Evolutionary conservation across 1,284 basidiomycete genomes (phyloP), one percentile per base, ranked within the genome.

Genomic region (Agroathelia rolfsii): DNA sequence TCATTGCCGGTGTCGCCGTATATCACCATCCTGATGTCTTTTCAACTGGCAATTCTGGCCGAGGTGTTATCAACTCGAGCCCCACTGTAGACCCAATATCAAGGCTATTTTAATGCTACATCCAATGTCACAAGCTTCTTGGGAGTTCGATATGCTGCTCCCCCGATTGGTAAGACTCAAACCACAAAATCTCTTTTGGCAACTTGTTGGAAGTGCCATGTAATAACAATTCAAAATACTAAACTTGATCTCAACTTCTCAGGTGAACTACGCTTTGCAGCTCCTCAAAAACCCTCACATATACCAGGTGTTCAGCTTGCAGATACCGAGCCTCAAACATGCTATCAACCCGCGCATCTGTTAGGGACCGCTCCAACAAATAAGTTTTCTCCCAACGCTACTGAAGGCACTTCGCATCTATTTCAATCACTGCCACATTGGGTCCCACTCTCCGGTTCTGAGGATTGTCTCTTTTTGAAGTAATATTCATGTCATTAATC

Each of bases 391-490:
- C n/a, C n/a, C n/a, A n/a, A n/a, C n/a, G n/a, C n/a, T n/a, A n/a
- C n/a, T n/a, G n/a, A n/a, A n/a, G n/a, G n/a, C n/a, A n/a, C n/a
- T n/a, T n/a, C n/a, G n/a, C n/a, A n/a, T n/a, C n/a, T n/a, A n/a
- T n/a, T n/a, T n/a, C n/a, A n/a, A n/a, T n/a, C n/a, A n/a, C n/a
- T n/a, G n/a, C n/a, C n/a, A n/a, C n/a, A n/a, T n/a, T n/a, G n/a
- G n/a, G n/a, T n/a, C n/a, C n/a, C n/a, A n/a, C n/a, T n/a, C n/a
- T n/a, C n/a, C 9, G 15, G 13, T 10, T 43, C 46, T 10, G 52
- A 58, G 30, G 55, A 58, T 20, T 57, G 56, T 28, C 36, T 58
- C 4, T 55, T 53, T 33, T 32, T 56, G 19, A 50, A 53, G 55
- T 57, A 24, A 38, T 37, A 4, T 15, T 23, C 15, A 24, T 1